A percentile compares a stretch with the other conserved stretches of the same genome.
These are phyloP conservation scores for Eucalyptus guilfoylei DNA, from an alignment of 345 rosid species.

Conservation along the genomic window DNA sequence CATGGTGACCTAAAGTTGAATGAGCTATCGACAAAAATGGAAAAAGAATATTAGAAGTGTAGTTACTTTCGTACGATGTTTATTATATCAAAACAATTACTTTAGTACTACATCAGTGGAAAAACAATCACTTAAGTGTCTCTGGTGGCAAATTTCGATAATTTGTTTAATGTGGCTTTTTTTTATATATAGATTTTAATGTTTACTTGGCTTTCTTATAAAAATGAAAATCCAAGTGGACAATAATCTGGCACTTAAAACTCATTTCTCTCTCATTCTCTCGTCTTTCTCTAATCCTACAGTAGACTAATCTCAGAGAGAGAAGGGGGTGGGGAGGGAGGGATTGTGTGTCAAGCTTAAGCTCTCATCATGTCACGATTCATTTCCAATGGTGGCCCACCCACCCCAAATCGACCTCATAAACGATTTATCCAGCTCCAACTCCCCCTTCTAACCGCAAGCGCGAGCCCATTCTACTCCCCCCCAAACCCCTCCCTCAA, in stretches of 20 bases:
- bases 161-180: not conserved
- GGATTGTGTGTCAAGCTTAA: not conserved
- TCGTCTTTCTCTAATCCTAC: not conserved
- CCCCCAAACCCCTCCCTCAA: not conserved
- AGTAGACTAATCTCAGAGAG: not conserved
- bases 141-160: accelerated
- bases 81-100: not conserved
- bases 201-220: not conserved
- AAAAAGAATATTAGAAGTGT: not conserved
- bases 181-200: too few relatives aligned
- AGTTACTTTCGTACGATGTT: not conserved
- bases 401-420: not conserved
- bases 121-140: not conserved
- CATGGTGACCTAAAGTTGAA: not conserved
- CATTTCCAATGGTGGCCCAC: not conserved
- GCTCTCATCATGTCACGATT: not conserved
- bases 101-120: not conserved
- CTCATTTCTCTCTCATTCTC: not conserved
- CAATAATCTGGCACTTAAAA: not conserved
- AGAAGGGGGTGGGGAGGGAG: too few relatives aligned
- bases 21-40: not conserved
- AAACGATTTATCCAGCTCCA: not conserved
- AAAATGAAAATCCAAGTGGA: not conserved
- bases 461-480: not conserved
- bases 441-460: not conserved